phyloP scores from a whole-genome alignment of 1,139 yeast species.

The Candida pseudocylindracea region DNA sequence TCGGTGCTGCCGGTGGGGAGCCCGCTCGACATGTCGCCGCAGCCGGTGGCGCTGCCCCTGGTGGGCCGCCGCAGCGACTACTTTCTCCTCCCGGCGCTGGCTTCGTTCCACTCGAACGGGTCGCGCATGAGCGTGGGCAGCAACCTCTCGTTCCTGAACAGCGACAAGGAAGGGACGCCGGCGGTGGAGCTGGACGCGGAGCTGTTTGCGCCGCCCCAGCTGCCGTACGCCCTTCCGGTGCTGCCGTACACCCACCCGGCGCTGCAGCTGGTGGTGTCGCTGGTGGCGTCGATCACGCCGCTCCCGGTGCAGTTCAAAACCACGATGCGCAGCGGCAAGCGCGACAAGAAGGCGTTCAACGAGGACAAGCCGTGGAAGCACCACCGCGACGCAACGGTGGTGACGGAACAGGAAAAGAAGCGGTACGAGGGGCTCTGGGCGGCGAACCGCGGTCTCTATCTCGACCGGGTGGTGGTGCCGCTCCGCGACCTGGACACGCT shows the following conservation, averaged over 20 bases:
- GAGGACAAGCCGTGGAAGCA: conserved; percentile 95
- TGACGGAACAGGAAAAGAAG: conserved; percentile 57
- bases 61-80: not conserved
- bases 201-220: not conserved
- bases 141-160: no score
- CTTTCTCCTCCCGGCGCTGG: not conserved
- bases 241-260: not conserved
- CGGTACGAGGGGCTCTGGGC: conserved; percentile 91
- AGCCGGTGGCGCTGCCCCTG: not conserved
- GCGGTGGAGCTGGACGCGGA: not conserved
- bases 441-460: conserved; percentile 51
- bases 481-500: conserved; percentile 12
- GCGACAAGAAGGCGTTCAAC: conserved; percentile 33
- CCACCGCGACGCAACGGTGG: conserved; percentile 35
- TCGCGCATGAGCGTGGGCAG: not conserved
- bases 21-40: not conserved
- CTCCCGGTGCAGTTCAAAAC: conserved; percentile 26
- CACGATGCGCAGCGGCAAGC: conserved; percentile 42
- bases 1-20: not conserved
- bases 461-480: conserved; percentile 17
- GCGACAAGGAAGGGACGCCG: not conserved
- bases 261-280: not conserved
- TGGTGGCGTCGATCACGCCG: conserved; percentile 1
- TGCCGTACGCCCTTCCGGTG: not conserved
- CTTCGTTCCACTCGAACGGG: not conserved